Evolutionary conservation across 139 green algal species (phyloP).

Genomic region (Microglena sp.): DNA sequence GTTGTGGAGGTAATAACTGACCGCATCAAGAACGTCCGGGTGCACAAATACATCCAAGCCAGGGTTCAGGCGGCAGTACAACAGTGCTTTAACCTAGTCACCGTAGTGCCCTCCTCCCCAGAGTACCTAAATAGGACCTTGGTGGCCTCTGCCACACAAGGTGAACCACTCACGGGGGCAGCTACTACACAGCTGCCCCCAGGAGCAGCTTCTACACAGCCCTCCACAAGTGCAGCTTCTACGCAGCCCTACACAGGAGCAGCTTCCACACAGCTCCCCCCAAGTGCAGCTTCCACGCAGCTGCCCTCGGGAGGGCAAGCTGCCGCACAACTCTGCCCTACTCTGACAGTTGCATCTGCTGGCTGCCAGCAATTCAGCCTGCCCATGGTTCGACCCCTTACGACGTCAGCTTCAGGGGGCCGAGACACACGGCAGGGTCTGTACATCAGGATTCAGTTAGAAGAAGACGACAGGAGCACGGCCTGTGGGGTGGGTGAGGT

Average conservation of each 20-base stretch:
- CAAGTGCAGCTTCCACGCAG: no score
- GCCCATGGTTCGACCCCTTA: constrained; percentile 50
- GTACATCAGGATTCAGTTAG: constrained; percentile 33
- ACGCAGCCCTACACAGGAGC: no score
- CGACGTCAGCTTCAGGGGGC: constrained; percentile 21
- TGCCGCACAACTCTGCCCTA: no score
- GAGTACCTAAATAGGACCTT: no score
- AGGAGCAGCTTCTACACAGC: background rate
- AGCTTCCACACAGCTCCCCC: no score
- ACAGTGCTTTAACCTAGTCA: no score
- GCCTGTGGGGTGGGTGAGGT: constrained; percentile 58
- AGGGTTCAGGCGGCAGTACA: constrained; percentile 28
- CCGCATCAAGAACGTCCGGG: constrained; percentile 52
- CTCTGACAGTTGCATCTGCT: no score
- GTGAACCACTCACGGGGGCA: no score
- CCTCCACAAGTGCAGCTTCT: constrained; percentile 7
- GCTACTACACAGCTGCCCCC: no score
- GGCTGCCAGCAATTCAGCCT: constrained; percentile 41
- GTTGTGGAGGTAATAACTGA: constrained; percentile 80
- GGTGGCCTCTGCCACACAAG: background rate
- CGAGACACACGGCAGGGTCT: constrained; percentile 25
- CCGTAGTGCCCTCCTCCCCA: no score
- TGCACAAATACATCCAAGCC: constrained; percentile 60
- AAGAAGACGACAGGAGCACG: background rate
- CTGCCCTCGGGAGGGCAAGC: no score